Percentiles rank a stretch among this genome's conserved stretches.
Conservation (phyloP, 2,329 filamentous ascomycete genomes). For the Amauroascus verrucosus region DNA sequence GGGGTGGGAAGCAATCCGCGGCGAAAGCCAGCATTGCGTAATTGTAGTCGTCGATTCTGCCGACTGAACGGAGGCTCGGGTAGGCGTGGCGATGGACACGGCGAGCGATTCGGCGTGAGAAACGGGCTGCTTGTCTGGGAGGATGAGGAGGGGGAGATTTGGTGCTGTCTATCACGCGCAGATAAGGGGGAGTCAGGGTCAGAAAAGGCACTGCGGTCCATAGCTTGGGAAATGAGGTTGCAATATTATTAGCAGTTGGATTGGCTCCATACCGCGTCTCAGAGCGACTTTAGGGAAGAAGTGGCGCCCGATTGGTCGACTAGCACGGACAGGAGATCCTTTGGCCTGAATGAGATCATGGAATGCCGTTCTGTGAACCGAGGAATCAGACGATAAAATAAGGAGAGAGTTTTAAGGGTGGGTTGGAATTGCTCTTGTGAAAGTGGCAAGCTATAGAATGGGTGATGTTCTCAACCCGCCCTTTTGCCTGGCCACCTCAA, state of each 20-base stretch:
- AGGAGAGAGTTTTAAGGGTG: background rate
- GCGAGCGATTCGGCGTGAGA: constrained; percentile 12
- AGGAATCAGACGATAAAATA: constrained; percentile 1
- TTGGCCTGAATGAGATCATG: background rate
- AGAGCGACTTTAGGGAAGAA: background rate
- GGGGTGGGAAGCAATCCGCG: constrained; percentile 17
- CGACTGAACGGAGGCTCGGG: constrained; percentile 19
- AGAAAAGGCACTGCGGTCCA: constrained; percentile 2
- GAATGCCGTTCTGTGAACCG: background rate
- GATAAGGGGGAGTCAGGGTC: constrained; percentile 6
- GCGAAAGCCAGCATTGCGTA: constrained; percentile 25
- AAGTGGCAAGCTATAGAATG: no score
- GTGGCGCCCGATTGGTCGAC: constrained; percentile 8
- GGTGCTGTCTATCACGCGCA: constrained; percentile 1
- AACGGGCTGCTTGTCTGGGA: constrained; percentile 7
- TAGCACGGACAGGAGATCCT: background rate
- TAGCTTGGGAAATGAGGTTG: constrained; percentile 11
- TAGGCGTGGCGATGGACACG: constrained; percentile 14
- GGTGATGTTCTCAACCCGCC: no score
- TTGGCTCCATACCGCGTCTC: constrained; percentile 11
- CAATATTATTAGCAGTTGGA: background rate
- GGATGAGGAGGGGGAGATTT: background rate
- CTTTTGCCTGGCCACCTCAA: no score
- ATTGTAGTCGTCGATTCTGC: constrained; percentile 23
- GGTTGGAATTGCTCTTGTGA: background rate